Evolutionary conservation across 2,329 filamentous ascomycete genomes (phyloP).

Genomic region (Emmonsia crescens): DNA sequence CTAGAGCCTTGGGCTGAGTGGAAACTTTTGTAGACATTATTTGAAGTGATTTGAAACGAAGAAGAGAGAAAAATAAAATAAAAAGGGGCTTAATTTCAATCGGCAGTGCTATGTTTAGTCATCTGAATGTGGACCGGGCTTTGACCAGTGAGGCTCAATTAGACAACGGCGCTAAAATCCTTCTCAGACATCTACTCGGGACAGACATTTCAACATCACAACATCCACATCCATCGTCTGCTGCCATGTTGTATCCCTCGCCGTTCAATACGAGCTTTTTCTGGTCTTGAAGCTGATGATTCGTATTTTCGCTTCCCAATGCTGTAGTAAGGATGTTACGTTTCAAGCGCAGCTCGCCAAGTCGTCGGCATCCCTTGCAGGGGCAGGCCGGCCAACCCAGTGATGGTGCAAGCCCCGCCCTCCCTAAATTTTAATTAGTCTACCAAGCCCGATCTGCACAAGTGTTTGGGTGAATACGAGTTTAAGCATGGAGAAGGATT

Average conservation of each 20-base stretch:
- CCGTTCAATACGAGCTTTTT: not conserved
- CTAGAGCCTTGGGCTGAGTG: not conserved
- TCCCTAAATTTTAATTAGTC: too few relatives aligned
- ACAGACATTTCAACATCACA: not conserved
- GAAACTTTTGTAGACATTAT: not conserved
- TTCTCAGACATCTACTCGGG: not conserved
- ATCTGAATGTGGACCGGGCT: too few relatives aligned
- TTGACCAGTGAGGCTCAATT: too few relatives aligned
- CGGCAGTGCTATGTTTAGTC: not conserved
- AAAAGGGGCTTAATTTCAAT: not conserved
- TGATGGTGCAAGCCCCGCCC: not conserved
- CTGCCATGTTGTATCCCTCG: too few relatives aligned
- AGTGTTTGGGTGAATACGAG: not conserved
- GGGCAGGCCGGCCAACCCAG: not conserved
- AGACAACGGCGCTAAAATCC: not conserved
- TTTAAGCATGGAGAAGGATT: not conserved
- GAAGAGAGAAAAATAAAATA: too few relatives aligned
- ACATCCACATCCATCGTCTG: not conserved
- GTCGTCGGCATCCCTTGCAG: not conserved
- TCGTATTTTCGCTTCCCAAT: not conserved
- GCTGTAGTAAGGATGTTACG: not conserved
- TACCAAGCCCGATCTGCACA: not conserved
- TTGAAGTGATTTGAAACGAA: too few relatives aligned
- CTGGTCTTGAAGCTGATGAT: not conserved
- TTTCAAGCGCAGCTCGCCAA: not conserved